Conservation (phyloP, 2,329 filamentous ascomycete genomes). For the Fusarium heterosporum region DNA sequence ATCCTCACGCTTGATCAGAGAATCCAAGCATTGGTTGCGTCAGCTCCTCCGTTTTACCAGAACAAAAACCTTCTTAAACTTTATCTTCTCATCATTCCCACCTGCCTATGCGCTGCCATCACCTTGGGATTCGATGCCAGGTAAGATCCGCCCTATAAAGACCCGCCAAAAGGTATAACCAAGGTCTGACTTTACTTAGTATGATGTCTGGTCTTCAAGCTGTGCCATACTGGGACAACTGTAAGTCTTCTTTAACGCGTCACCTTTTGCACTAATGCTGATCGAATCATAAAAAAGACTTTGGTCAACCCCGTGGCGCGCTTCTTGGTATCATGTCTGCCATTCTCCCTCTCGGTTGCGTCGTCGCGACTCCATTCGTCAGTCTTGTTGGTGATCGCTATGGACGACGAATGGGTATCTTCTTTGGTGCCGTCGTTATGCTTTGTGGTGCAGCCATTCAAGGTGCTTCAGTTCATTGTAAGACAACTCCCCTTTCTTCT, state of each 20-base stretch:
- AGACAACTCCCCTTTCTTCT: rapidly evolving
- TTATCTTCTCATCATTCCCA: slow-evolving; percentile 28
- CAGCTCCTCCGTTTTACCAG: slow-evolving; percentile 16
- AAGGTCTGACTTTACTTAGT: slow-evolving; percentile 11
- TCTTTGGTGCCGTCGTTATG: slow-evolving; percentile 7
- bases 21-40: neutral
- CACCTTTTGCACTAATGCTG: neutral
- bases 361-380: slow-evolving; percentile 1
- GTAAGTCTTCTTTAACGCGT: neutral
- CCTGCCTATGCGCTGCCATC: slow-evolving; percentile 25
- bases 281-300: neutral
- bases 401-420: slow-evolving; percentile 12
- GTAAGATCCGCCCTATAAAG: no score
- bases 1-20: neutral
- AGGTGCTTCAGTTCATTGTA: slow-evolving; percentile 5
- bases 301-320: slow-evolving; percentile 47
- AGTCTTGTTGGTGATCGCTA: slow-evolving; percentile 15
- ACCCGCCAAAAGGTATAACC: no score
- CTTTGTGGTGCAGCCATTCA: neutral
- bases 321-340: slow-evolving; percentile 18
- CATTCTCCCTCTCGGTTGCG: slow-evolving; percentile 12
- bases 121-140: slow-evolving; percentile 56
- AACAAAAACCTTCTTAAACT: slow-evolving; percentile 12
- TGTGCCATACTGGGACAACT: slow-evolving; percentile 34
- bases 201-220: slow-evolving; percentile 51